These are phyloP conservation scores for Kwoniella sp. DNA, from an alignment of 768 basidiomycete genomes.

Conservation along the genomic window DNA sequence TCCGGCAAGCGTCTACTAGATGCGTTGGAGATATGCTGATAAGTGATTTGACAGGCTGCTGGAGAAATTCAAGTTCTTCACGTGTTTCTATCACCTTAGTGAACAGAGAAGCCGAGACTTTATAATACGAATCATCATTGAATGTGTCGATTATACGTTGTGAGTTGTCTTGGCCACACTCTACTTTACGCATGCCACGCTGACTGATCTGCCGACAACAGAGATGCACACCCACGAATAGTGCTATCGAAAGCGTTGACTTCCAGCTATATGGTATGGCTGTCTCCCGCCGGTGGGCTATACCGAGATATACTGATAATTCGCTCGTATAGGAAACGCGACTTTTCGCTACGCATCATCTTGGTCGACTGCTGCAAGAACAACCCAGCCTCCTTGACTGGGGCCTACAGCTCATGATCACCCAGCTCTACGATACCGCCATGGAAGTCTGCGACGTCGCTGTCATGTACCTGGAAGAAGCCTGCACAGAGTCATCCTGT, in stretches of 20 bases:
- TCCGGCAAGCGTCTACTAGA: not conserved
- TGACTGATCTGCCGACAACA: conserved; percentile 51
- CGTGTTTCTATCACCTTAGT: conserved; percentile 90
- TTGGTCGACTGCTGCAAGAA: conserved; percentile 76
- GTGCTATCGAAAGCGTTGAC: conserved; percentile 92
- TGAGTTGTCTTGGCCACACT: no score
- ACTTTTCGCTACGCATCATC: conserved; percentile 81
- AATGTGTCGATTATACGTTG: conserved; percentile 88
- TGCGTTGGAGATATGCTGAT: not conserved
- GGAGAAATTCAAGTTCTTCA: conserved; percentile 90
- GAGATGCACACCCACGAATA: conserved; percentile 92
- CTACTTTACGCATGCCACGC: not conserved
- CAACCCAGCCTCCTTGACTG: conserved; percentile 71
- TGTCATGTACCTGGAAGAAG: conserved; percentile 83
- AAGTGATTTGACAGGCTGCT: conserved; percentile 65
- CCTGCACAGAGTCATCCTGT: conserved; percentile 79
- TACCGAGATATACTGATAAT: not conserved
- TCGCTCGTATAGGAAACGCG: conserved; percentile 72
- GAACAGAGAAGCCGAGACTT: conserved; percentile 90
- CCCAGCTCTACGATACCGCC: conserved; percentile 91
- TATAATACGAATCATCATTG: conserved; percentile 84
- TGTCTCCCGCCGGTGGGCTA: not conserved
- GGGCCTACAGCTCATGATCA: conserved; percentile 86
- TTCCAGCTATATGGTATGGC: conserved; percentile 78
- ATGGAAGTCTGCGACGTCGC: conserved; percentile 88